phyloP scores from a whole-genome alignment of 768 basidiomycete genomes.

The Lactifluus piperatus region DNA sequence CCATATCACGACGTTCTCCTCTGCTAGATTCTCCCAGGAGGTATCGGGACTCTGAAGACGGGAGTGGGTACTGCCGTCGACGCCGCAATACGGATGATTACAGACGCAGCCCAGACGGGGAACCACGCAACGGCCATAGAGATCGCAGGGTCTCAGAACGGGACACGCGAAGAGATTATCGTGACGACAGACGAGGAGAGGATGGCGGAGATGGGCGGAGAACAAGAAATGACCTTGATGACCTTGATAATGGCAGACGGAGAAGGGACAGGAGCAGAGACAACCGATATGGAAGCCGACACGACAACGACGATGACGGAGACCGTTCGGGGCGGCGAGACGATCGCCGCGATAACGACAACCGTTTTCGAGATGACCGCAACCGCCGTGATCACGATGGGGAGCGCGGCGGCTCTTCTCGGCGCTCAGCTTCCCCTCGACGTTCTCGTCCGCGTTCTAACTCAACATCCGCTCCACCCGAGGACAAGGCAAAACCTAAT shows the following conservation, averaged over 20 bases:
- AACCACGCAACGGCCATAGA: neutral
- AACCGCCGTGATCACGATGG: conserved; percentile 29
- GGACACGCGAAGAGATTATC: neutral
- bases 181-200: neutral
- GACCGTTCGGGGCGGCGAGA: conserved; percentile 38
- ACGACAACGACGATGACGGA: conserved; percentile 26
- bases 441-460: conserved; percentile 18
- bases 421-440: conserved; percentile 59
- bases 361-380: conserved; percentile 31
- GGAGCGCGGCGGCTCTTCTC: conserved; percentile 28
- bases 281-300: conserved; percentile 18
- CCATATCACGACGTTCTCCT: conserved; percentile 20
- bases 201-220: neutral
- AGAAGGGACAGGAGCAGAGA: conserved; percentile 23
- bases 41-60: neutral
- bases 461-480: conserved; percentile 36
- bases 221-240: neutral
- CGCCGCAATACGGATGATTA: neutral
- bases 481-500: conserved; percentile 77
- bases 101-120: neutral
- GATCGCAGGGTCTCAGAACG: conserved; percentile 2
- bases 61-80: neutral
- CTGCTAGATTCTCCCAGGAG: conserved; percentile 8
- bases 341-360: conserved; percentile 35
- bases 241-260: conserved; percentile 14